Percentiles rank a stretch among this genome's conserved stretches.
Evolutionary conservation across 768 basidiomycete species (phyloP).

Genomic region (Tephrocybe rancida): DNA sequence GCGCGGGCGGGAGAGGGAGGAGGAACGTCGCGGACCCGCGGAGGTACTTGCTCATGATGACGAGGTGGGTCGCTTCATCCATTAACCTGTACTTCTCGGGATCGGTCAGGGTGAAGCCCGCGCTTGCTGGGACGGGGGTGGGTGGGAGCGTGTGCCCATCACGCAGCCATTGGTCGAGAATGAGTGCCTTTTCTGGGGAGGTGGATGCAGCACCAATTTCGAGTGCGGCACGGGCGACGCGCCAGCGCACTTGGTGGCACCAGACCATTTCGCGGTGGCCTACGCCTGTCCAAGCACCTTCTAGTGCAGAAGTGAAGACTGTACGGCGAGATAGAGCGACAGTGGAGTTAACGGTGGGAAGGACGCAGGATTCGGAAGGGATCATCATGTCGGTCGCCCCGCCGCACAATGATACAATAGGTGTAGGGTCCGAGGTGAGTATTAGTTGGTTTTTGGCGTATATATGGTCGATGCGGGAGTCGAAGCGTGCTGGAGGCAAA

Average conservation of each 20-base stretch:
- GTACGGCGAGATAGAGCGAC: slow-evolving; percentile 50
- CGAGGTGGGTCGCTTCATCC: slow-evolving; percentile 36
- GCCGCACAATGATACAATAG: slow-evolving; percentile 85
- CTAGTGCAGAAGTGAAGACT: slow-evolving; percentile 84
- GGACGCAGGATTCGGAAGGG: slow-evolving; percentile 83
- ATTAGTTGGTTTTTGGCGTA: slow-evolving; percentile 50
- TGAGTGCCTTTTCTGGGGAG: slow-evolving; percentile 26
- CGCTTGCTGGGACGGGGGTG: slow-evolving; percentile 6
- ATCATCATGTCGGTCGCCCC: slow-evolving; percentile 93
- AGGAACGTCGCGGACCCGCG: slow-evolving; percentile 47
- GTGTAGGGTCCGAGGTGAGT: slow-evolving; percentile 52
- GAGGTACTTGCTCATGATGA: slow-evolving; percentile 41
- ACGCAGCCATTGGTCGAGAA: slow-evolving; percentile 70
- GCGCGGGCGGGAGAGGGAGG: slow-evolving; percentile 41
- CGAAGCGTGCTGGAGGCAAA: slow-evolving; percentile 87
- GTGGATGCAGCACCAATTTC: slow-evolving; percentile 52
- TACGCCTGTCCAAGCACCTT: slow-evolving; percentile 94
- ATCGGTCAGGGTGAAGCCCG: slow-evolving; percentile 21
- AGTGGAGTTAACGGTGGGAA: slow-evolving; percentile 36
- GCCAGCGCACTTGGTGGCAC: slow-evolving; percentile 97
- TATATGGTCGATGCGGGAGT: slow-evolving; percentile 74
- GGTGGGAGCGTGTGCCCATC: slow-evolving; percentile 56
- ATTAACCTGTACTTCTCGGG: slow-evolving; percentile 38
- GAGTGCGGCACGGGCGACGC: slow-evolving; percentile 77
- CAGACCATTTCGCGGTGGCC: slow-evolving; percentile 98